Evolutionary conservation across 371 early-diverging fungal species (phyloP).

Genomic region (Encephalitozoon hellem): DNA sequence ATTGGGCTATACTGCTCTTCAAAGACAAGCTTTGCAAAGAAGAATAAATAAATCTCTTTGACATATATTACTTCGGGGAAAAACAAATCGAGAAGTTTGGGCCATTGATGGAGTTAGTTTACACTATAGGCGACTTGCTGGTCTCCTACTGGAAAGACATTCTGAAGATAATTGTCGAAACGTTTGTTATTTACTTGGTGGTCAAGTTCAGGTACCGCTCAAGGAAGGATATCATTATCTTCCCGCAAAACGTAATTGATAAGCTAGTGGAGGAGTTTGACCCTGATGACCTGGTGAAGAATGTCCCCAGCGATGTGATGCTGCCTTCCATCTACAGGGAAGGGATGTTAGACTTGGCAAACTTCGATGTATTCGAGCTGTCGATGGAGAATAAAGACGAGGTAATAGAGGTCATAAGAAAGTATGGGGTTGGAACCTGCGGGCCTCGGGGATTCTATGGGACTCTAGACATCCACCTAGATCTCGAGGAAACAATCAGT

Average conservation of each 20-base stretch:
- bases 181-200: constrained; percentile 18
- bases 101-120: neutral
- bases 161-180: constrained; percentile 12
- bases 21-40: neutral
- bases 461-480: constrained; percentile 89
- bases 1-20: neutral
- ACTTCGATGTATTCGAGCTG: constrained; percentile 44
- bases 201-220: constrained; percentile 15
- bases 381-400: constrained; percentile 63
- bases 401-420: constrained; percentile 73
- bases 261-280: constrained; percentile 23
- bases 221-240: neutral
- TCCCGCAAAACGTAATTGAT: neutral
- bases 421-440: constrained; percentile 96
- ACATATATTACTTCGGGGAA: neutral
- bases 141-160: constrained; percentile 12
- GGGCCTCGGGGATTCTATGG: constrained; percentile 97
- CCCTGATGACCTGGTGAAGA: constrained; percentile 13
- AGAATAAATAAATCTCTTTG: constrained; percentile 7
- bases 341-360: neutral
- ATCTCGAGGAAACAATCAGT: constrained; percentile 79
- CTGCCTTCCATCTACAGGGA: neutral
- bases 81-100: neutral
- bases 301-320: neutral
- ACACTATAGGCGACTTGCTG: neutral